These are phyloP conservation scores for Oropetium thomaeum DNA, from an alignment of 176 grass and related monocot species.

Conservation along the genomic window DNA sequence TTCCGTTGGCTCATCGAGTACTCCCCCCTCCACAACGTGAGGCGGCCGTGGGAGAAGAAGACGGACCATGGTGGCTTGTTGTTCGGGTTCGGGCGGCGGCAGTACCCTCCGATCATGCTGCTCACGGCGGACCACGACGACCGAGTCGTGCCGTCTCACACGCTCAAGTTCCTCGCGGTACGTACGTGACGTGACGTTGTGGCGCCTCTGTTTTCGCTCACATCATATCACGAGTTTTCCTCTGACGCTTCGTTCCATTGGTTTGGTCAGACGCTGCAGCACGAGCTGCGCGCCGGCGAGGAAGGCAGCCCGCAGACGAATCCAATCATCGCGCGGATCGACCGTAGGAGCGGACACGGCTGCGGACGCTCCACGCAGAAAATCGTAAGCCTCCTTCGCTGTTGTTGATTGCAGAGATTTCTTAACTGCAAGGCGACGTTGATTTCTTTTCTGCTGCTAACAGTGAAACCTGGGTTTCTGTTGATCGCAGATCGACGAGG, in stretches of 20 bases:
- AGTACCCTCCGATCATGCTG: slow-evolving; percentile 85
- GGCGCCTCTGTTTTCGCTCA: too few species aligned
- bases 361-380: slow-evolving; percentile 87
- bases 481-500: slow-evolving; percentile 67
- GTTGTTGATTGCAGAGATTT: too few species aligned
- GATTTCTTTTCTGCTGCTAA: too few species aligned
- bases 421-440: too few species aligned
- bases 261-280: slow-evolving; percentile 61
- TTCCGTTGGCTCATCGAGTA: slow-evolving; percentile 91
- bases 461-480: not conserved
- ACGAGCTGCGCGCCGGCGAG: slow-evolving; percentile 46
- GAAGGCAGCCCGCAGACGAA: slow-evolving; percentile 66
- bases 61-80: too few species aligned
- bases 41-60: slow-evolving; percentile 63
- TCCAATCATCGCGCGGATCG: slow-evolving; percentile 83
- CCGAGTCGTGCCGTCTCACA: slow-evolving; percentile 86
- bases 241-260: not conserved
- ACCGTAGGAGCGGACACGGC: slow-evolving; percentile 83
- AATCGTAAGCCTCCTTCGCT: slow-evolving; percentile 28
- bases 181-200: not conserved
- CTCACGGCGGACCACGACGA: slow-evolving; percentile 92
- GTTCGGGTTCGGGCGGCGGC: slow-evolving; percentile 2
- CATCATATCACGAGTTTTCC: too few species aligned
- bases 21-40: slow-evolving; percentile 87
- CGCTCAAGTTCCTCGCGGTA: slow-evolving; percentile 87